A percentile compares a stretch with the other conserved stretches of the same genome.
Conservation (phyloP, 306 rosid genomes). For the Dryas alaskensis region DNA sequence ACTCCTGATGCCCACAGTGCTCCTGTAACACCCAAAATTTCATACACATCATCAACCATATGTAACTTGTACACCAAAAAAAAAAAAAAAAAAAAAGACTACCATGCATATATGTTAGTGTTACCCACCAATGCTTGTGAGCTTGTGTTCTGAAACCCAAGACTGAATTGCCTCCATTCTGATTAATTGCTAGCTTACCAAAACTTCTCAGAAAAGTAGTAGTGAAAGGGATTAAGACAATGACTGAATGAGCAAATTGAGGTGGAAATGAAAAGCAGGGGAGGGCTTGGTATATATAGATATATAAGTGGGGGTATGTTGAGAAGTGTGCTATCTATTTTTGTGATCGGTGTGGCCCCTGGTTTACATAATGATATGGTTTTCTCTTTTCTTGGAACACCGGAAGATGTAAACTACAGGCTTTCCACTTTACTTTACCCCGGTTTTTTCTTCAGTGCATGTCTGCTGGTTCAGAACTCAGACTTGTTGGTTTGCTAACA, state of each 20-base stretch:
- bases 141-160: constrained; percentile 80
- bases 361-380: constrained; percentile 9
- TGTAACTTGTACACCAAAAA: background rate
- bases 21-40: constrained; percentile 29
- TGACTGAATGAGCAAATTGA: background rate
- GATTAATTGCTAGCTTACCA: background rate
- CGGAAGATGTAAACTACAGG: constrained; percentile 47
- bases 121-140: constrained; percentile 61
- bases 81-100: background rate
- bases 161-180: constrained; percentile 65
- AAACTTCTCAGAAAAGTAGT: background rate
- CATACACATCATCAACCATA: too few species aligned
- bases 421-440: background rate
- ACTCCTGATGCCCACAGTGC: constrained; percentile 76
- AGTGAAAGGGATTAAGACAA: background rate
- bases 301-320: background rate
- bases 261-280: constrained; percentile 17
- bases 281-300: constrained; percentile 36
- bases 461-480: background rate
- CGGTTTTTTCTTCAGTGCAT: constrained; percentile 13
- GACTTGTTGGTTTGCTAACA: background rate
- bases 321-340: constrained; percentile 13
- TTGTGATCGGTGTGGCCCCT: constrained; percentile 36
- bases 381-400: constrained; percentile 29
- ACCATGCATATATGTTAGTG: too few species aligned